Evolutionary conservation across 768 basidiomycete species (phyloP).

Genomic region (Ephemerocybe angulata): DNA sequence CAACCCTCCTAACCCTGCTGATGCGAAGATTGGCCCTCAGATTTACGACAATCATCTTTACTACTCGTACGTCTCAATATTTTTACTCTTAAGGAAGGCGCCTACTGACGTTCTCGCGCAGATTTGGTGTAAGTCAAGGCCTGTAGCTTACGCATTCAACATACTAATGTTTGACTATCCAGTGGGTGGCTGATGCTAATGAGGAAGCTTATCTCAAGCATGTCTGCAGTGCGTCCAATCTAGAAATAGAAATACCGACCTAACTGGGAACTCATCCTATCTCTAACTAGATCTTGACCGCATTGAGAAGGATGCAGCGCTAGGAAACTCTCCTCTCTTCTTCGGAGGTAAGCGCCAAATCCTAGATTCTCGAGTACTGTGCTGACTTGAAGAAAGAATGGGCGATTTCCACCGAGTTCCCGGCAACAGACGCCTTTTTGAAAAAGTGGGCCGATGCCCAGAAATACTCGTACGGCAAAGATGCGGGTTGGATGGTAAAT

Average conservation of each 20-base stretch:
- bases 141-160: too few relatives aligned
- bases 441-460: constrained; percentile 73
- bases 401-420: constrained; percentile 60
- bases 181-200: constrained; percentile 71
- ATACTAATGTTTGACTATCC: constrained; percentile 3
- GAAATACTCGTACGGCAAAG: constrained; percentile 58
- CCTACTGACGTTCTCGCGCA: constrained; percentile 2
- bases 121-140: too few relatives aligned
- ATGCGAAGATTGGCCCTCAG: constrained; percentile 66
- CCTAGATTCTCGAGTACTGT: too few relatives aligned
- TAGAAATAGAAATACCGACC: neutral
- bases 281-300: constrained; percentile 53
- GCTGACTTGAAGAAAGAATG: constrained; percentile 23
- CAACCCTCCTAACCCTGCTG: constrained; percentile 66
- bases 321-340: constrained; percentile 37
- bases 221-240: constrained; percentile 58
- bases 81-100: neutral
- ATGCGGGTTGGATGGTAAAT: constrained; percentile 66
- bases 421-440: constrained; percentile 58
- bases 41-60: constrained; percentile 79
- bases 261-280: neutral
- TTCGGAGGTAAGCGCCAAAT: constrained; percentile 34
- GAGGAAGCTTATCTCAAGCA: constrained; percentile 60
- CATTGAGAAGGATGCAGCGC: constrained; percentile 33
- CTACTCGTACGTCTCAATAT: constrained; percentile 49